Base-by-base conservation (phyloP, 2,329 filamentous ascomycete genomes). In the Arthroderma sp. region DNA sequence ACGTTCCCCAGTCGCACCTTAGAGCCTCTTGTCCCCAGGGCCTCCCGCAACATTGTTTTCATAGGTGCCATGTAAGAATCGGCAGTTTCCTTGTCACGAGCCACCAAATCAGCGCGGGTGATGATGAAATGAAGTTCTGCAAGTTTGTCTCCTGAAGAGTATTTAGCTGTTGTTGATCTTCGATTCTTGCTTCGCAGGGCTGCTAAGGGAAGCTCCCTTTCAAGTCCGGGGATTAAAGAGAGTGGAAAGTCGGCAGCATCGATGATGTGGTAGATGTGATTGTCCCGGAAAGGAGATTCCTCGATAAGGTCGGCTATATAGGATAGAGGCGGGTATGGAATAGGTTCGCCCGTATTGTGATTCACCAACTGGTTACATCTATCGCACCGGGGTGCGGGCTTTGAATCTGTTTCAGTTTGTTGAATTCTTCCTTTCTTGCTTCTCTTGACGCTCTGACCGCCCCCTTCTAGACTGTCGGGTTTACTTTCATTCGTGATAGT, bases 161-260 rank as follows among this genome's bases (percentile, higher is more conserved):
- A 94, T 51, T 77, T 78, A 43, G 70, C 73, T 5, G 72, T 68
- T 44, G 78, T 78, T 1, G 86, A 80, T 42, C 89, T 78, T 41
- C 89, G 78, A 57, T 95, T 96, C 49, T 77, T 76, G 1, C 84
- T 83, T 46, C 89, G 80, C 43, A 91, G 70, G 5, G 81, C 79
- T 48, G 85, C 80, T 6, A 87, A 69, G 31, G 80, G 71, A 1
- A 95, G 70, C 1, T 85, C 69, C 5, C 75, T 69, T 48, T 83
- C 76, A 6, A 98, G 75, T 38, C 80, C 77, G 1, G 86, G 85
- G 3, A 96, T 72, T 9, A 98, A 66, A 1, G 91, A 95, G 76
- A 98, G 84, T 15, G 91, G 91, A 52, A 98, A 96, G 63, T 98
- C 91, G 48, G 88, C 91, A 2, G 91, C 89, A 58, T 98, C 91